Percentiles rank a stretch among this genome's conserved stretches.
Conservation (phyloP, 495 filamentous ascomycete species). For the Penicillium soppii region DNA sequence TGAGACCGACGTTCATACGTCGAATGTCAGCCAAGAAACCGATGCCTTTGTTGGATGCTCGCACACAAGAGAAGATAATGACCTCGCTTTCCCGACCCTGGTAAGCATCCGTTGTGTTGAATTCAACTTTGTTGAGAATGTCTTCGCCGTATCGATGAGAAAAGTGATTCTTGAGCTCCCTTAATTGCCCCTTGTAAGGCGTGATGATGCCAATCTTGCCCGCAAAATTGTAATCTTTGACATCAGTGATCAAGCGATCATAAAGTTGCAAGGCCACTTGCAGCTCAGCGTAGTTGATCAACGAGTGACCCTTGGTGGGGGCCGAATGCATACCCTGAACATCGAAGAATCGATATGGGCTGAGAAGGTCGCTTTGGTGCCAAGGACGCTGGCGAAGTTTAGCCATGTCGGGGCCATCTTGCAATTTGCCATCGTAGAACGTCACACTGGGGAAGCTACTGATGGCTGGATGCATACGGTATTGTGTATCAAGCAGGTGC, state of each 20-base stretch:
- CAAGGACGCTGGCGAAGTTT: slow-evolving; percentile 72
- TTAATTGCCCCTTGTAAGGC: slow-evolving; percentile 92
- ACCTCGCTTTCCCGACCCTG: slow-evolving; percentile 96
- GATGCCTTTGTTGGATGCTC: slow-evolving; percentile 88
- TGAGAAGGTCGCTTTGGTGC: slow-evolving; percentile 78
- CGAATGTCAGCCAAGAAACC: slow-evolving; percentile 97
- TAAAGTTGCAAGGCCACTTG: slow-evolving; percentile 82
- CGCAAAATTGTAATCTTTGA: slow-evolving; percentile 62
- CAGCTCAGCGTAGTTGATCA: slow-evolving; percentile 86
- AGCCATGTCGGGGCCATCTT: slow-evolving; percentile 83
- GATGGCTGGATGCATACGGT: slow-evolving; percentile 98
- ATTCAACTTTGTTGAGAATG: slow-evolving; percentile 80
- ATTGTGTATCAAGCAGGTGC: slow-evolving; percentile 94
- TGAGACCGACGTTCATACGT: slow-evolving; percentile 99
- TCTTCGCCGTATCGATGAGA: slow-evolving; percentile 64
- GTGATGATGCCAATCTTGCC: slow-evolving; percentile 96
- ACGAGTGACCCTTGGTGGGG: slow-evolving; percentile 75
- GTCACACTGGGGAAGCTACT: slow-evolving; percentile 82
- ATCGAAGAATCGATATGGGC: slow-evolving; percentile 97
- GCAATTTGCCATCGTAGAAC: slow-evolving; percentile 85
- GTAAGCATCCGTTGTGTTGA: slow-evolving; percentile 98
- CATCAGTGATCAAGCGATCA: slow-evolving; percentile 71
- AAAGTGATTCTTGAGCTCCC: slow-evolving; percentile 73
- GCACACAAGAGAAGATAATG: slow-evolving; percentile 98
- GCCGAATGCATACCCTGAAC: slow-evolving; percentile 83